phyloP scores from a whole-genome alignment of 805 yeast genomes.

The Candida alai region DNA sequence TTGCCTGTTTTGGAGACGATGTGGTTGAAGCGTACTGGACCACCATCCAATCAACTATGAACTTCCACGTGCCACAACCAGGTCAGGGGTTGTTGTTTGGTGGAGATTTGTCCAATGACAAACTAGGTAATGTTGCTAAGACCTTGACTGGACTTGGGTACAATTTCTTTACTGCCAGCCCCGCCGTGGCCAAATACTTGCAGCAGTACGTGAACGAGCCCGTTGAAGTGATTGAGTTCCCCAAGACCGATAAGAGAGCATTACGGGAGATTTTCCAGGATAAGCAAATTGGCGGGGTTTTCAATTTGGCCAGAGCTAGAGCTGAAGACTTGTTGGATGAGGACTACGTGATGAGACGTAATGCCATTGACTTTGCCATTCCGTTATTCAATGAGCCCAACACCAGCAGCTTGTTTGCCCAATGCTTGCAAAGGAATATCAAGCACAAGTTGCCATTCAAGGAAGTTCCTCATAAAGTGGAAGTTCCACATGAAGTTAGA shows the following conservation, averaged over 20 bases:
- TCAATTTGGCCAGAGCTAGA: conserved; percentile 86
- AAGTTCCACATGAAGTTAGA: conserved; percentile 78
- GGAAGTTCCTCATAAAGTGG: conserved; percentile 36
- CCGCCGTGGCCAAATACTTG: conserved; percentile 69
- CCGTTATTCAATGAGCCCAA: conserved; percentile 97
- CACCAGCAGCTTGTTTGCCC: conserved; percentile 83
- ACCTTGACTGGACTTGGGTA: conserved; percentile 72
- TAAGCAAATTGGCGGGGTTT: conserved; percentile 79
- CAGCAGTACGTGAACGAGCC: conserved; percentile 41
- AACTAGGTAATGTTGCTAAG: conserved; percentile 70
- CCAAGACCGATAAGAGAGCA: conserved; percentile 88
- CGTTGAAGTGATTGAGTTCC: conserved; percentile 77
- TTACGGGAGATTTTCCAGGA: conserved; percentile 90
- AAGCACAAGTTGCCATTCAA: conserved; percentile 50
- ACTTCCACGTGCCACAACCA: conserved; percentile 90
- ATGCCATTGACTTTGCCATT: conserved; percentile 96
- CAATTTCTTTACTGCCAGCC: conserved; percentile 74
- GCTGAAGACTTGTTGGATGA: conserved; percentile 82
- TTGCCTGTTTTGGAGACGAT: conserved; percentile 92
- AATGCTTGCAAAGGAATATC: conserved; percentile 71
- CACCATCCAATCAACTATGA: conserved; percentile 94
- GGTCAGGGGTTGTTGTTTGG: conserved; percentile 90
- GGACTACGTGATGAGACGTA: conserved; percentile 98
- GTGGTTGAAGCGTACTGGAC: conserved; percentile 95
- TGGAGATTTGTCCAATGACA: conserved; percentile 76